These are phyloP conservation scores for Zygosaccharomyces gambellarensis DNA, from an alignment of 805 yeast genomes.

Conservation along the genomic window DNA sequence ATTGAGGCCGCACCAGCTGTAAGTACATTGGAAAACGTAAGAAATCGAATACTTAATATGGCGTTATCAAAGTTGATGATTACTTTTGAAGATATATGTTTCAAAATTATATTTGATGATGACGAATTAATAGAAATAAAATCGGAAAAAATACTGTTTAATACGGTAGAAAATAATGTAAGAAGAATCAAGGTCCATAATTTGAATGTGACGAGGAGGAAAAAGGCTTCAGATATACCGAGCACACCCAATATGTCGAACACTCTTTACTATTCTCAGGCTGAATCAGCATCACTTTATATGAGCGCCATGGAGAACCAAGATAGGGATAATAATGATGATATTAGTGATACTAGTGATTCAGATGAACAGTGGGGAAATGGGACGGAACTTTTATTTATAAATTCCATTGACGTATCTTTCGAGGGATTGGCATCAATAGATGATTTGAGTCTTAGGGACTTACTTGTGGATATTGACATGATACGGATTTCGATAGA, in stretches of 20 bases:
- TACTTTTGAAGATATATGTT: constrained; percentile 41
- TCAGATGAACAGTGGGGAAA: constrained; percentile 9
- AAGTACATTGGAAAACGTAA: constrained; percentile 47
- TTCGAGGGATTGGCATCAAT: constrained; percentile 45
- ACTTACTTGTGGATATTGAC: constrained; percentile 38
- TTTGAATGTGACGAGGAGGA: constrained; percentile 30
- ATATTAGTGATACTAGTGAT: constrained; percentile 30
- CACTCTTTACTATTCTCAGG: constrained; percentile 62
- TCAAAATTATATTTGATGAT: constrained; percentile 48
- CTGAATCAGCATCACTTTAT: constrained; percentile 65
- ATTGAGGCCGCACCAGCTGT: constrained; percentile 9
- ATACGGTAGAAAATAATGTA: constrained; percentile 42
- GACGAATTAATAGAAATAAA: constrained; percentile 31
- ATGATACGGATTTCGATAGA: constrained; percentile 33
- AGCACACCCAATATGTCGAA: constrained; percentile 35
- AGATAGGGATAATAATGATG: constrained; percentile 20
- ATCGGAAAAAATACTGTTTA: constrained; percentile 33
- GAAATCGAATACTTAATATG: constrained; percentile 61
- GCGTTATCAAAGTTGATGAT: constrained; percentile 59
- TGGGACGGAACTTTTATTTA: constrained; percentile 17
- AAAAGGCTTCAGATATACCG: constrained; percentile 18
- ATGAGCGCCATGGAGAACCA: constrained; percentile 73
- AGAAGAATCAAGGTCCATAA: constrained; percentile 41
- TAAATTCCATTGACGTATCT: constrained; percentile 37
- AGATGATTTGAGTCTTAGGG: constrained; percentile 29